Evolutionary conservation across 2,329 filamentous ascomycete species (phyloP).

Genomic region (Ambrosiella xylebori): DNA sequence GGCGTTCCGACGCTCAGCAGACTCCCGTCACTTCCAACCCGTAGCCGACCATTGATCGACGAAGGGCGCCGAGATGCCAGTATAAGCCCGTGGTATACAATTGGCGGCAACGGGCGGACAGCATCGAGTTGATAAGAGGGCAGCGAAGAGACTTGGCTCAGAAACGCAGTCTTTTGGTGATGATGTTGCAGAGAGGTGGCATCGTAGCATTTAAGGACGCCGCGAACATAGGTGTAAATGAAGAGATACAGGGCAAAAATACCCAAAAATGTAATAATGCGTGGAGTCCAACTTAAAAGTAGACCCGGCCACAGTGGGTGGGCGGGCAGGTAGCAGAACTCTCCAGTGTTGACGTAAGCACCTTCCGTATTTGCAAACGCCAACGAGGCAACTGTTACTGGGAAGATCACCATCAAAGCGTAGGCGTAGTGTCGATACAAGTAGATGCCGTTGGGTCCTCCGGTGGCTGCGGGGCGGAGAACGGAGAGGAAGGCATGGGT

Average conservation of each 20-base stretch:
- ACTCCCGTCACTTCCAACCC: slow-evolving; percentile 2
- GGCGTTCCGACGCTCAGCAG: background rate
- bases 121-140: slow-evolving; percentile 11
- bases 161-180: slow-evolving; percentile 3
- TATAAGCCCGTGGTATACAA: slow-evolving; percentile 21
- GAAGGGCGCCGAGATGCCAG: slow-evolving; percentile 12
- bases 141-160: slow-evolving; percentile 3
- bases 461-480: slow-evolving; percentile 33
- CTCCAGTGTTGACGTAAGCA: slow-evolving; percentile 44
- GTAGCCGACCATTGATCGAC: background rate
- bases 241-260: slow-evolving; percentile 49
- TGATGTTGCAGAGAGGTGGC: slow-evolving; percentile 8
- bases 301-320: slow-evolving; percentile 52
- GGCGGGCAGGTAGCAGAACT: slow-evolving; percentile 53
- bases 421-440: slow-evolving; percentile 47
- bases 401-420: slow-evolving; percentile 36
- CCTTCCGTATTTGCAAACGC: slow-evolving; percentile 39
- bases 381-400: slow-evolving; percentile 41
- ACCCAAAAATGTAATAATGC: slow-evolving; percentile 48
- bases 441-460: slow-evolving; percentile 45
- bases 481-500: slow-evolving; percentile 58
- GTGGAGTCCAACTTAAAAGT: slow-evolving; percentile 54
- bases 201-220: slow-evolving; percentile 9
- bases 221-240: slow-evolving; percentile 51
- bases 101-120: slow-evolving; percentile 19